phyloP scores from a whole-genome alignment of 768 basidiomycete species.

The Dioszegia hungarica region DNA sequence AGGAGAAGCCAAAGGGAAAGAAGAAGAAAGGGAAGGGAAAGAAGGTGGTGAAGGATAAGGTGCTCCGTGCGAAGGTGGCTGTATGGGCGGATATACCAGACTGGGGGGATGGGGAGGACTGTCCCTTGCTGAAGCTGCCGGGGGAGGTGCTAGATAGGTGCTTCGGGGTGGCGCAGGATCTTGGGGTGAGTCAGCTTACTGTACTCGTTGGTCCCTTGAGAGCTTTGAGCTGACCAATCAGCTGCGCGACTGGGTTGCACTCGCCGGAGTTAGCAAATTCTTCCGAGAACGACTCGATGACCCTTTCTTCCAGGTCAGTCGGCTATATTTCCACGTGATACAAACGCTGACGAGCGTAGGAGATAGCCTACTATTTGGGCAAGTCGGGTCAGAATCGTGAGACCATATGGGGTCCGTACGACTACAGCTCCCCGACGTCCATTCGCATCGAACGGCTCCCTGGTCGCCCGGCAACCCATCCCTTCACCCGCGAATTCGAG shows the following conservation, averaged over 20 bases:
- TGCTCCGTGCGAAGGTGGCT: not conserved
- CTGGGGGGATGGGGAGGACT: conserved; percentile 14
- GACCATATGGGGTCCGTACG: too few species aligned
- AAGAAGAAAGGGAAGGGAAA: not conserved
- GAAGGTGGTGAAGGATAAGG: not conserved
- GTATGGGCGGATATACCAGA: conserved; percentile 22
- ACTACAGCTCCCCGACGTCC: too few species aligned
- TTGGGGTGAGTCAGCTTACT: conserved; percentile 9
- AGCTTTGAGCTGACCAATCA: not conserved
- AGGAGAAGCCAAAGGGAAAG: too few species aligned
- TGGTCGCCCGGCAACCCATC: not conserved
- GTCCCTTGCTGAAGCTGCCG: conserved; percentile 18
- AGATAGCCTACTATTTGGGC: not conserved
- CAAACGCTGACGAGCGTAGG: not conserved
- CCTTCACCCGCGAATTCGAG: not conserved
- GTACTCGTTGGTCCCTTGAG: too few species aligned
- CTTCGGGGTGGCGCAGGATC: conserved; percentile 3
- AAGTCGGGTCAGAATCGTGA: not conserved
- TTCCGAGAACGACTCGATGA: conserved; percentile 21
- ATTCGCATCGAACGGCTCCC: too few species aligned
- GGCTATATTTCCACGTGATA: not conserved
- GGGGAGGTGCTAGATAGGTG: conserved; percentile 16
- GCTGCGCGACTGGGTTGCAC: conserved; percentile 24
- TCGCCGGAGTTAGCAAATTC: conserved; percentile 19
- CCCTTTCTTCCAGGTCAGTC: conserved; percentile 20